Base-by-base conservation (phyloP, 805 yeast genomes). In the Dipodascus geniculatus region DNA sequence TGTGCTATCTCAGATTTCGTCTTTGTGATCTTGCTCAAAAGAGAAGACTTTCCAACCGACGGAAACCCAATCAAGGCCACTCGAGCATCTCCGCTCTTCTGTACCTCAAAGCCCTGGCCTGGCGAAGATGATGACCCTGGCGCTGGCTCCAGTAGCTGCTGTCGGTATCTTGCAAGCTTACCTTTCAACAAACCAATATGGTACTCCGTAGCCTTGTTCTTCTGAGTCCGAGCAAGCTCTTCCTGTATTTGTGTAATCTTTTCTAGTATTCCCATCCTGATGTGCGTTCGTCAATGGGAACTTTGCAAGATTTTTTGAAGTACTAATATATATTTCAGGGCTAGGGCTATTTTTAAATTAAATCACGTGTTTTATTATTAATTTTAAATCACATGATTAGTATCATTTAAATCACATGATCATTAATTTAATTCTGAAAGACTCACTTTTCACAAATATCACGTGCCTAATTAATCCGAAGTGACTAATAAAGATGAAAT, bases 141-240 rank as follows among this genome's bases (percentile, higher is more conserved):
- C 48, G 87, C 83, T 3, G 97, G 98, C 60, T 90, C 97, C 49
- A 91, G 74, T 51, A 91, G 76, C 73, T 91, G 96, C 63, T 95
- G 83, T 65, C 98, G 79, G 64, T 86, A 86, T 58, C 95, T 77
- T 8, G 99, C 99, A 48, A 93, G 78, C 67, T 91, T 93, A 53
- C 98, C 99, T 70, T 91, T 90, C 53, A 93, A 74, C 22, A 91
- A 78, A 58, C 99, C 98, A 64, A 91, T 77, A 68, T 91, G 99
- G 69, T 93, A 90, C 73, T 91, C 98, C 0, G 99, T 91, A 58
- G 99, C 98, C 71, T 91, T 91, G 66, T 91, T 91, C 74, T 93
- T 91, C 67, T 91, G 99, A 31, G 99, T 91, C 57, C 96, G 78
- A 33, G 96, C 80, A 75, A 91, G 82, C 69, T 91, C 99, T 71